Evolutionary conservation across 2,329 filamentous ascomycete genomes (phyloP).

Genomic region (Pleomassaria siparia): DNA sequence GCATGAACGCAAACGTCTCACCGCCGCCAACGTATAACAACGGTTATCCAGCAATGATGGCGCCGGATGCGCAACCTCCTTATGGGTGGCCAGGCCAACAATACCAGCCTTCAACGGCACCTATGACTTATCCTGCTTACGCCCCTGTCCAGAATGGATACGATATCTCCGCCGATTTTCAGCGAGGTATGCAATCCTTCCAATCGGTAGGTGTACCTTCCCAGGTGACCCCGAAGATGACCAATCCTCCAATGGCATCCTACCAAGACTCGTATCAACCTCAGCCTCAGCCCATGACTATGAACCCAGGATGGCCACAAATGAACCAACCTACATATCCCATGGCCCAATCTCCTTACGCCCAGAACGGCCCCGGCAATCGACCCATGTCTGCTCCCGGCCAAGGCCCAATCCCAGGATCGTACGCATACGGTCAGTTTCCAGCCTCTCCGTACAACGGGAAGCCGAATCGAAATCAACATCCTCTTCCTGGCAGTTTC

Average conservation of each 20-base stretch:
- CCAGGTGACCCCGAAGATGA: conserved; percentile 43
- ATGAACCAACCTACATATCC: conserved; percentile 30
- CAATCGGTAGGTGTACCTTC: conserved; percentile 39
- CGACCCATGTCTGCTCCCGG: conserved; percentile 41
- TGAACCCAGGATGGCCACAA: conserved; percentile 37
- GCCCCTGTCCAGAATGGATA: conserved; percentile 40
- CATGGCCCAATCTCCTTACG: conserved; percentile 27
- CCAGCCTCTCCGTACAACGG: conserved; percentile 61
- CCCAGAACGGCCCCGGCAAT: conserved; percentile 27
- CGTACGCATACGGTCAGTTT: conserved; percentile 77
- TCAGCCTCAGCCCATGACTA: conserved; percentile 26
- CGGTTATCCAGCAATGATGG: conserved; percentile 37
- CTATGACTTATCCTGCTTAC: conserved; percentile 32
- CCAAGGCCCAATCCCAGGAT: conserved; percentile 43
- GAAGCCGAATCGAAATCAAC: conserved; percentile 71
- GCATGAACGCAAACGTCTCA: conserved; percentile 30
- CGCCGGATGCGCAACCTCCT: conserved; percentile 39
- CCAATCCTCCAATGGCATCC: conserved; percentile 35
- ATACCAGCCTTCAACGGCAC: conserved; percentile 26
- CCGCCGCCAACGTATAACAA: conserved; percentile 33
- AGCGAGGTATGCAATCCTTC: conserved; percentile 49
- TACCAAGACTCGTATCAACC: conserved; percentile 38
- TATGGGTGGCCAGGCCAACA: conserved; percentile 39
- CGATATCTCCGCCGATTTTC: conserved; percentile 49
- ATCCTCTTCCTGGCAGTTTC: conserved; percentile 82